These are phyloP conservation scores for Plasmodium knowlesi DNA, from an alignment of 169 alveolate species.

Conservation along the genomic window DNA sequence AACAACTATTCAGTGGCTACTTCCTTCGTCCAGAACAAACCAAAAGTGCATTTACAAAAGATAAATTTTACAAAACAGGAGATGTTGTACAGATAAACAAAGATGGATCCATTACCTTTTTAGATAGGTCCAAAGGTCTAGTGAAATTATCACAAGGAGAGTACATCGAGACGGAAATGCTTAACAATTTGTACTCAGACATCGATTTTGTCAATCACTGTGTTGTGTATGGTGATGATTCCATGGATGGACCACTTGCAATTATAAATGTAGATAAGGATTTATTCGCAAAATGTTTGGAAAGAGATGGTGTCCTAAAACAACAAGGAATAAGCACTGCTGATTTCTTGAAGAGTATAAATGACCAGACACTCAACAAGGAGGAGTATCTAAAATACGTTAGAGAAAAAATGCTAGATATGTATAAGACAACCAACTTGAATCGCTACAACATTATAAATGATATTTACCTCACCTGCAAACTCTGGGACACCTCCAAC, in stretches of 20 bases:
- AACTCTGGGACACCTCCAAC: slow-evolving; percentile 34
- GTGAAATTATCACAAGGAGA: slow-evolving; percentile 97
- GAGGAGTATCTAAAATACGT: slow-evolving; percentile 34
- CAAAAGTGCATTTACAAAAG: slow-evolving; percentile 86
- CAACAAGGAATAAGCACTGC: background rate
- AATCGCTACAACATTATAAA: slow-evolving; percentile 14
- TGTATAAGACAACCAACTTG: slow-evolving; percentile 27
- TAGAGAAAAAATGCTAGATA: slow-evolving; percentile 19
- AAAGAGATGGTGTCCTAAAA: slow-evolving; percentile 8
- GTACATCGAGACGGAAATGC: slow-evolving; percentile 85
- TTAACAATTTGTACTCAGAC: slow-evolving; percentile 35
- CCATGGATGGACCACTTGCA: slow-evolving; percentile 67
- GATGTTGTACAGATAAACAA: slow-evolving; percentile 91
- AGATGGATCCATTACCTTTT: slow-evolving; percentile 91
- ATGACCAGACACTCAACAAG: background rate
- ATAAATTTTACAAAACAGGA: slow-evolving; percentile 94
- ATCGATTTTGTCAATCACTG: slow-evolving; percentile 23
- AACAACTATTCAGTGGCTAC: slow-evolving; percentile 90
- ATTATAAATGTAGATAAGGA: slow-evolving; percentile 29
- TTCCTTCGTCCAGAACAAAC: slow-evolving; percentile 90
- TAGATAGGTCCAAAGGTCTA: slow-evolving; percentile 95
- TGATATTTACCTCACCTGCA: slow-evolving; percentile 24
- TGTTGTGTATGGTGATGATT: slow-evolving; percentile 68
- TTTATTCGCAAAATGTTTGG: slow-evolving; percentile 2
- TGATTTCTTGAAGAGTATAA: background rate